Evolutionary conservation across 805 yeast genomes (phyloP).

Genomic region (Wickerhamiella allomyrinae): DNA sequence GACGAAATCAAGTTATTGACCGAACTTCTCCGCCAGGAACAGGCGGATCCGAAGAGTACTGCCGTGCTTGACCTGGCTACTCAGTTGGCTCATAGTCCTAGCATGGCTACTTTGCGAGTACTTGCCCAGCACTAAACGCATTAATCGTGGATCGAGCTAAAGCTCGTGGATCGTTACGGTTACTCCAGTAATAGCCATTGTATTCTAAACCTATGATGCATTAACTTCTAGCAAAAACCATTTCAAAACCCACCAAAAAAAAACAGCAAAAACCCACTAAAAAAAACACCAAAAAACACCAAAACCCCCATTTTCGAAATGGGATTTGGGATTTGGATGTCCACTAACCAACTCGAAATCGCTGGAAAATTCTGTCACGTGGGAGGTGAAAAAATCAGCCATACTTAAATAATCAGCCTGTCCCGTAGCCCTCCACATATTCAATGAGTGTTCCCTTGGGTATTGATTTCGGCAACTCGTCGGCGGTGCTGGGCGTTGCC

Average conservation of each 20-base stretch:
- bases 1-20: constrained; percentile 40
- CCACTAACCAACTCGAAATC: too few species aligned
- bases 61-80: constrained; percentile 12
- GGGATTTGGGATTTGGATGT: too few species aligned
- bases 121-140: constrained; percentile 9
- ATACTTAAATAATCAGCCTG: not conserved
- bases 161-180: too few species aligned
- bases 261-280: too few species aligned
- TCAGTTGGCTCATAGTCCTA: constrained; percentile 13
- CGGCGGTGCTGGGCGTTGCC: constrained; percentile 84
- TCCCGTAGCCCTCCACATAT: not conserved
- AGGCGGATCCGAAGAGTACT: constrained; percentile 35
- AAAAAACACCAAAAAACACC: too few species aligned
- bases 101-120: constrained; percentile 13
- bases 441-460: constrained; percentile 38
- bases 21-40: constrained; percentile 13
- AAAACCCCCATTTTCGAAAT: too few species aligned
- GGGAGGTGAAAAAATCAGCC: not conserved
- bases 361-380: not conserved
- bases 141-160: too few species aligned
- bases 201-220: too few species aligned
- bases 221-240: too few species aligned
- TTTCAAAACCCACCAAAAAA: too few species aligned
- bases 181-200: too few species aligned
- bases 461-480: constrained; percentile 92